A percentile compares a stretch with the other conserved stretches of the same genome.
These are phyloP conservation scores for Rhizopogon roseolus DNA, from an alignment of 768 basidiomycete species.

Conservation along the genomic window DNA sequence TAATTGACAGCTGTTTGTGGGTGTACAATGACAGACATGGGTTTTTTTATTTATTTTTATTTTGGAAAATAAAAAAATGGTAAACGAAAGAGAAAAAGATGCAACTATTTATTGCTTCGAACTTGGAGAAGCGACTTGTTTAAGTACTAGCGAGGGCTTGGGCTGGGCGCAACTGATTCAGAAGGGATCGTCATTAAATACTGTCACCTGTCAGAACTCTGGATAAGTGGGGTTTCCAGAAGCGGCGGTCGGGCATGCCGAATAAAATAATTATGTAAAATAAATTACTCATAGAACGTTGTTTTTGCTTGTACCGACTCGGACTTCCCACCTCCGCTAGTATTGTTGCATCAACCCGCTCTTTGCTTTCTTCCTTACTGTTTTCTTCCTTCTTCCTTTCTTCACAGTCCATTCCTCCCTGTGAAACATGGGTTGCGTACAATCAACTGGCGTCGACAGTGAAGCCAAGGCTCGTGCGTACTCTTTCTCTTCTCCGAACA, in stretches of 20 bases:
- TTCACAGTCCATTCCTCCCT: background rate
- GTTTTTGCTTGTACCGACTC: constrained; percentile 10
- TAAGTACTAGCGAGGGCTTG: too few species aligned
- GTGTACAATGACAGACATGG: too few species aligned
- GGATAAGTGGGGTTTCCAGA: constrained; percentile 9
- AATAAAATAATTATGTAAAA: constrained; percentile 8
- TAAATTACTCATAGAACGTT: constrained; percentile 2
- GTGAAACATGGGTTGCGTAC: constrained; percentile 64
- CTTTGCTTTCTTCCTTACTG: constrained; percentile 11
- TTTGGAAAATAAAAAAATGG: too few species aligned
- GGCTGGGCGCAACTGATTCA: too few species aligned
- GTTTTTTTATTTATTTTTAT: too few species aligned
- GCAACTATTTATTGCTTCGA: too few species aligned
- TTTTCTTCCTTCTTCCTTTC: constrained; percentile 4
- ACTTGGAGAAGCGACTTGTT: too few species aligned
- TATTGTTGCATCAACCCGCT: constrained; percentile 18
- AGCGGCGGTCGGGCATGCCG: constrained; percentile 13
- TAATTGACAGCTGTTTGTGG: background rate
- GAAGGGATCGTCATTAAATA: too few species aligned
- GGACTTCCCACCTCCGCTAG: constrained; percentile 18
- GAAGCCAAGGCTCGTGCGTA: constrained; percentile 81
- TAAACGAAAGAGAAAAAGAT: background rate
- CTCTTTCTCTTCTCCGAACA: background rate
- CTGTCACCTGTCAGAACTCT: background rate
- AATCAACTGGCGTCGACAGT: constrained; percentile 66